Evolutionary conservation across 495 filamentous ascomycete species (phyloP), one percentile per base, ranked within the genome.

Genomic region (Alectoria sarmentosa): DNA sequence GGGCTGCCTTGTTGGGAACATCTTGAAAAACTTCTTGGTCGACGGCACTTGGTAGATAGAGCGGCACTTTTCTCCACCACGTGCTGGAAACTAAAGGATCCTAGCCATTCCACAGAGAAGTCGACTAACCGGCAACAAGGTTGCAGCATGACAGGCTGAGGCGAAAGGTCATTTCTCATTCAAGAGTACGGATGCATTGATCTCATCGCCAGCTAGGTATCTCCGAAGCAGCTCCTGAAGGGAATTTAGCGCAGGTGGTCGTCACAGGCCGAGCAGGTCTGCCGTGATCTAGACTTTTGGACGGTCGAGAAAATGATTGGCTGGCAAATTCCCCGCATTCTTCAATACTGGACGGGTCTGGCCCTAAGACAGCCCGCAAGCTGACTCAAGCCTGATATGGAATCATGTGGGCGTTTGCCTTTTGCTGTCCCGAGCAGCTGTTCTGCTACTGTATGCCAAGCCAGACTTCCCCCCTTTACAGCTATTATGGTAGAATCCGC

Each of bases 261-360:
- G 49, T 63, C 36, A 57, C n/a, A n/a, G n/a, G n/a, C 61, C 52
- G 61, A 56, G 15, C 26, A 19, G 8, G 49, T 63, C 61, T 63
- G 61, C 61, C 61, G 56, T 41, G 49, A 37, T 57, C 61, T 63
- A 63, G 49, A 63, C 14, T 49, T 21, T 41, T 2, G 2, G 2
- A 64, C 28, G 54, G 41, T 55, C 30, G 19, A 21, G 9, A 11
- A 14, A 38, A 19, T 59, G 62, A 59, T 64, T 64, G 55, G 62
- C 62, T 59, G 26, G 3, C 10, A 28, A 21, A 21, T 61, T 19
- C 63, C 63, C 63, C 63, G 57, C 63, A 65, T 60, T 60, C 41
- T 36, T 15, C n/a, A n/a, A n/a, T n/a, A n/a, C n/a, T 21, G 11
- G 42, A 10, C 34, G 63, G 21, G 55, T 37, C 26, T 23, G 55